Evolutionary conservation across 306 rosid species (phyloP).

Genomic region (Alnus glutinosa): DNA sequence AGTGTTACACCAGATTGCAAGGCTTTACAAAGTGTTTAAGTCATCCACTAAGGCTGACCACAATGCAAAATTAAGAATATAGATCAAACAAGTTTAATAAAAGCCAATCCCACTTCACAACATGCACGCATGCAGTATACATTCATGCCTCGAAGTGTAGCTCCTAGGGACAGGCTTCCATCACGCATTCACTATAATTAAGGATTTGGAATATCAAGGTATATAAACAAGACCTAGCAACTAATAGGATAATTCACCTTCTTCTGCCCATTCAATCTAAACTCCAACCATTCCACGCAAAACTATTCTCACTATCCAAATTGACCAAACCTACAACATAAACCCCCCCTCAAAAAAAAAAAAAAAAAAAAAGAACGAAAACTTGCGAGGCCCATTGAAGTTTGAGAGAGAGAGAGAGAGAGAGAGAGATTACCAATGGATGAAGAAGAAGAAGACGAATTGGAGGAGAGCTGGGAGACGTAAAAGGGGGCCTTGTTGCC

Average conservation of each 20-base stretch:
- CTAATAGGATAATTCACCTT: neutral
- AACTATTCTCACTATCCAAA: neutral
- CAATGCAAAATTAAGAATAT: neutral
- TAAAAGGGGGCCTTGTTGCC: conserved; percentile 67
- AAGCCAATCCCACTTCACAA: neutral
- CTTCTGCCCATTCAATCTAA: neutral
- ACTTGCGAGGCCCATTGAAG: neutral
- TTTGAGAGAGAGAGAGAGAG: neutral
- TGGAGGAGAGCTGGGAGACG: conserved; percentile 48
- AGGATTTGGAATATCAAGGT: neutral
- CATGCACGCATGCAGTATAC: neutral
- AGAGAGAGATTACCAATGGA: conserved; percentile 26
- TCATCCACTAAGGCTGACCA: neutral
- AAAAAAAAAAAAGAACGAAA: neutral
- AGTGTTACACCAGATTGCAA: conserved; percentile 5
- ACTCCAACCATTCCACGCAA: neutral
- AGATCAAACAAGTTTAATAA: neutral
- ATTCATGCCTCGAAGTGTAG: neutral
- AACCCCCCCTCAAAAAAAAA: too few species aligned
- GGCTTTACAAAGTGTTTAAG: neutral
- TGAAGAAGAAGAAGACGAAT: conserved; percentile 36
- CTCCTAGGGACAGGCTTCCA: neutral
- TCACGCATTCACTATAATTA: neutral
- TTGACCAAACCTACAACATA: neutral
- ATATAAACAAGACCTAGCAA: neutral